phyloP scores from a whole-genome alignment of 257 asterid genomes.

The Solanum gracilifrons region DNA sequence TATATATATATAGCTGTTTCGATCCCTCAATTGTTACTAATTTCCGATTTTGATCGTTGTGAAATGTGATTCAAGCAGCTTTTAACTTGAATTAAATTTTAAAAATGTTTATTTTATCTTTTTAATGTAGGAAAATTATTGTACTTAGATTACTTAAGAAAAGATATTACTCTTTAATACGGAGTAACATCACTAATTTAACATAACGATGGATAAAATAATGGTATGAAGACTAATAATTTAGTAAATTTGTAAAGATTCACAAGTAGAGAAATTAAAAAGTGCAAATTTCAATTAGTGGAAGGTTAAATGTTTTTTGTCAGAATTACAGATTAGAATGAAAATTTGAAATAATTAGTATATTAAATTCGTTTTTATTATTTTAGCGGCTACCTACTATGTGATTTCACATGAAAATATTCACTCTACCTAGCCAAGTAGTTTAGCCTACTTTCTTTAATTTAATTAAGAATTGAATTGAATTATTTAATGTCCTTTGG shows the following conservation, averaged over 20 bases:
- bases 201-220: not conserved
- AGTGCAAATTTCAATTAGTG: not conserved
- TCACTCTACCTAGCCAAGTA: not conserved
- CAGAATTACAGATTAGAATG: not conserved
- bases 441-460: not conserved
- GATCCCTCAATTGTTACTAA: not conserved
- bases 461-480: not conserved
- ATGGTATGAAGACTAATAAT: not conserved
- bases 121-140: not conserved
- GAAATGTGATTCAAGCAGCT: not conserved
- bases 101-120: not conserved
- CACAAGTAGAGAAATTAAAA: not conserved
- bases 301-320: not conserved
- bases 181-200: not conserved
- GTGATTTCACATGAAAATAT: not conserved
- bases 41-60: not conserved
- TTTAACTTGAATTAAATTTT: not conserved
- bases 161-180: not conserved
- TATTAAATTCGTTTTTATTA: not conserved
- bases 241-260: not conserved
- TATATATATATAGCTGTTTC: not conserved
- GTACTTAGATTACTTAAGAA: not conserved
- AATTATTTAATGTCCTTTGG: too few species aligned
- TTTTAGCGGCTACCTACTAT: not conserved
- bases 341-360: not conserved